Percentiles rank a stretch among this genome's conserved stretches.
These are phyloP conservation scores for Xylaria sp. DNA, from an alignment of 2,329 filamentous ascomycete genomes.

Conservation along the genomic window DNA sequence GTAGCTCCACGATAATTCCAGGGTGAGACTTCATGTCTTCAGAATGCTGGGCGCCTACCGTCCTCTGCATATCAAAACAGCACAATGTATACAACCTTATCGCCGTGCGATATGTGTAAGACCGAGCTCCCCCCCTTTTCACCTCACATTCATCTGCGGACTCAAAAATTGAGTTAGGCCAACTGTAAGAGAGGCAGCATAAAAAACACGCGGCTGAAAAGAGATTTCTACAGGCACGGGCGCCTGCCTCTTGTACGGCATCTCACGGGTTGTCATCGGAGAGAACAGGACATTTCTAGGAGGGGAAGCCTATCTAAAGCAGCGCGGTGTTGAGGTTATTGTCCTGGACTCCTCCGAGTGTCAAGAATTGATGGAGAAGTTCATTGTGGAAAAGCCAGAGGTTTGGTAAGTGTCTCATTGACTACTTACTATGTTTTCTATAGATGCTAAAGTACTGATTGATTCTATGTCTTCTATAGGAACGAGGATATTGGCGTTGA, in stretches of 20 bases:
- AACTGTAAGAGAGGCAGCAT: not conserved
- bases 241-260: constrained; percentile 79
- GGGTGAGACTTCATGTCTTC: constrained; percentile 81
- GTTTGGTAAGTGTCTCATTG: constrained; percentile 66
- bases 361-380: constrained; percentile 74
- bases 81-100: constrained; percentile 86
- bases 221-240: constrained; percentile 62
- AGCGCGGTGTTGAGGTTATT: constrained; percentile 77
- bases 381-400: constrained; percentile 76
- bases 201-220: constrained; percentile 2
- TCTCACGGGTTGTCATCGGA: constrained; percentile 78
- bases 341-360: constrained; percentile 74
- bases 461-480: constrained; percentile 32
- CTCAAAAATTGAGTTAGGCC: not conserved
- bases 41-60: constrained; percentile 76
- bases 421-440: not conserved
- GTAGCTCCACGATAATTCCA: constrained; percentile 48
- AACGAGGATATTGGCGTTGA: constrained; percentile 50
- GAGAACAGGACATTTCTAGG: constrained; percentile 81
- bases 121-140: not conserved
- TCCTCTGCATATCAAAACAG: constrained; percentile 74
- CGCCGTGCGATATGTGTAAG: constrained; percentile 80
- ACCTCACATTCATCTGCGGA: not conserved
- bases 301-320: constrained; percentile 75
- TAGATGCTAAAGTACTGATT: not conserved